Evolutionary conservation across 116 monocot genomes (phyloP).

Genomic region (Dioscorea cayenensis): DNA sequence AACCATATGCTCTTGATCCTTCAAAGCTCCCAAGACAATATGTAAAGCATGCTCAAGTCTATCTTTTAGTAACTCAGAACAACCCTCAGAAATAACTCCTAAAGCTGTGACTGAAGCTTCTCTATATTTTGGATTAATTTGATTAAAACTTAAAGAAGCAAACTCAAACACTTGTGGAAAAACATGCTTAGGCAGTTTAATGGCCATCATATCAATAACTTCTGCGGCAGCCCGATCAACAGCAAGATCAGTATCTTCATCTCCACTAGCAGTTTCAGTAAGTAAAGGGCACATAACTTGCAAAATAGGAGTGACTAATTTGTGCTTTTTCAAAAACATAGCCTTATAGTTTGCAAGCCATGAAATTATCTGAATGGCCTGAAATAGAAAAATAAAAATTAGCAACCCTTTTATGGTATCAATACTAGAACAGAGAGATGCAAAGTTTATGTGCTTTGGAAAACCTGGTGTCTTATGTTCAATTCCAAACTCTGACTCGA

Average conservation of each 20-base stretch:
- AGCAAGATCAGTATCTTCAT: constrained; percentile 82
- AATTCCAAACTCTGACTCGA: constrained; percentile 72
- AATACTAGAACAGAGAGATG: neutral
- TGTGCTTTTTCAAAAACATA: constrained; percentile 83
- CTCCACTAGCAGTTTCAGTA: constrained; percentile 64
- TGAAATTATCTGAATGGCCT: constrained; percentile 95
- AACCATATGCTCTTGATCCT: constrained; percentile 92
- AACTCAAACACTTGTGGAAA: constrained; percentile 79
- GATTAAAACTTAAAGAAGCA: constrained; percentile 52
- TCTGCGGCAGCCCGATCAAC: constrained; percentile 94
- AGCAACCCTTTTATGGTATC: neutral
- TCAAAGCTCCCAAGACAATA: constrained; percentile 81
- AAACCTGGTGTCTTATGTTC: constrained; percentile 83
- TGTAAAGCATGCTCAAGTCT: constrained; percentile 59
- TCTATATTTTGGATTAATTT: constrained; percentile 71
- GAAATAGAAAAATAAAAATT: constrained; percentile 5
- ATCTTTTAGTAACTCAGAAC: constrained; percentile 55
- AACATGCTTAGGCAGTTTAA: constrained; percentile 86
- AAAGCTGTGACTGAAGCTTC: constrained; percentile 91
- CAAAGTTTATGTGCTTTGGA: neutral
- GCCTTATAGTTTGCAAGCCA: constrained; percentile 97
- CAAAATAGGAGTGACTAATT: constrained; percentile 70
- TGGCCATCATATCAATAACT: constrained; percentile 96
- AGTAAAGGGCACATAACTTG: constrained; percentile 95
- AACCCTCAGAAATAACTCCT: constrained; percentile 91